phyloP scores from a whole-genome alignment of 2,329 filamentous ascomycete species.

The Aspergillus sp. region DNA sequence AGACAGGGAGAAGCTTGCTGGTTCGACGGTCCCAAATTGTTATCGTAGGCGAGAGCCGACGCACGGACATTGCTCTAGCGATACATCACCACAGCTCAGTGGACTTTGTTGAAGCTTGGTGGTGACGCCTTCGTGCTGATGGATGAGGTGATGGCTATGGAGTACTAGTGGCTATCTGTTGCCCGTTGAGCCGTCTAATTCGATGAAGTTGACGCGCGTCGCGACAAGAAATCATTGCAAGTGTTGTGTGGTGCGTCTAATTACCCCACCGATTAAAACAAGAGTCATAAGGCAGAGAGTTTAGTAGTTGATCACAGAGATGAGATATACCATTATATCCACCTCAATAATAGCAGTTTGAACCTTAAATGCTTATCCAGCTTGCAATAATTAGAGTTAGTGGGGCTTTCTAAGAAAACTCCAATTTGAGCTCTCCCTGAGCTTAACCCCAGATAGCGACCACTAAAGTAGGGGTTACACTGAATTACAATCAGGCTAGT shows the following conservation, averaged over 20 bases:
- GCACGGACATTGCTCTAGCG: neutral
- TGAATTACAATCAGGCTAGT: too few species aligned
- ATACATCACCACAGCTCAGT: neutral
- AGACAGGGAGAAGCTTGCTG: neutral
- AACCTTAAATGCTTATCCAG: neutral
- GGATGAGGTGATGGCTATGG: neutral
- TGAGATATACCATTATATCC: neutral
- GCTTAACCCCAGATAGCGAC: too few species aligned
- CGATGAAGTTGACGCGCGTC: neutral
- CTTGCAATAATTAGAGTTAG: neutral
- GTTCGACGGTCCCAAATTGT: neutral
- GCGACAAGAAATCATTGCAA: neutral
- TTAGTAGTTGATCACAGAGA: neutral
- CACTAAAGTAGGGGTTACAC: too few species aligned
- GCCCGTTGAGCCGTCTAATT: neutral
- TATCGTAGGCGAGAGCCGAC: constrained; percentile 4
- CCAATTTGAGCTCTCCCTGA: too few species aligned
- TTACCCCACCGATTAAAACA: neutral
- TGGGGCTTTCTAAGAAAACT: neutral
- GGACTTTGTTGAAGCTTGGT: neutral
- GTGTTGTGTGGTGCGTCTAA: neutral
- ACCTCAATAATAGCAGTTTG: neutral
- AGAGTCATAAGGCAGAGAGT: neutral
- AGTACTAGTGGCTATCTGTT: neutral
- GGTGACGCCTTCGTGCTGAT: constrained; percentile 3